Evolutionary conservation across 2,329 filamentous ascomycete species (phyloP).

Genomic region (Colletotrichum lini): DNA sequence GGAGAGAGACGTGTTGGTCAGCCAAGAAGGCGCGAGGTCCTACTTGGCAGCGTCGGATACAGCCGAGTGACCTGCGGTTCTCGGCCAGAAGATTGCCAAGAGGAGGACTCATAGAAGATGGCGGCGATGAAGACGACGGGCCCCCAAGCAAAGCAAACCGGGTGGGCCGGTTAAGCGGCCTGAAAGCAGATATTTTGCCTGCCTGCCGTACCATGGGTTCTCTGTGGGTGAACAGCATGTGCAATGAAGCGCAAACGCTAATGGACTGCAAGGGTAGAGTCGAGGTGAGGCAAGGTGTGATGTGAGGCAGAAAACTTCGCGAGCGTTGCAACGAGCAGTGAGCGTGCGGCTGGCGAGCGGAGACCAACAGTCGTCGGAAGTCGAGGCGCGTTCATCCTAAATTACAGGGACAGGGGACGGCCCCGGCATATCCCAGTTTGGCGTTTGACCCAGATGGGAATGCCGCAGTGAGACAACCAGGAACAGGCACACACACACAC

Average conservation of each 20-base stretch:
- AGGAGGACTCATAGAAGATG: not conserved
- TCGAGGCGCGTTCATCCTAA: slow-evolving; percentile 44
- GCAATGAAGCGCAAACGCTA: slow-evolving; percentile 7
- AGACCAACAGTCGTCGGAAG: slow-evolving; percentile 36
- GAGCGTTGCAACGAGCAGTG: slow-evolving; percentile 8
- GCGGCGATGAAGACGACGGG: no score
- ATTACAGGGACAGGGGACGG: slow-evolving; percentile 39
- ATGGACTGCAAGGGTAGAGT: not conserved
- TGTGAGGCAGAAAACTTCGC: not conserved
- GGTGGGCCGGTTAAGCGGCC: not conserved
- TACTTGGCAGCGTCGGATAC: slow-evolving; percentile 30
- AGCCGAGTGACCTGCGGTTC: slow-evolving; percentile 30
- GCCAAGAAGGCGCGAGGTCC: slow-evolving; percentile 20
- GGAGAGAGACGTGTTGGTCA: slow-evolving; percentile 17
- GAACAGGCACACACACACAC: slow-evolving; percentile 18
- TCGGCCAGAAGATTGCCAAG: slow-evolving; percentile 26
- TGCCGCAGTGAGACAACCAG: slow-evolving; percentile 28
- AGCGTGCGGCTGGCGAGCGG: slow-evolving; percentile 11
- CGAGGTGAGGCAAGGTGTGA: not conserved
- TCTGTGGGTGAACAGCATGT: not conserved
- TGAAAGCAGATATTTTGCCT: not conserved
- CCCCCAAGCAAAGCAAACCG: not conserved
- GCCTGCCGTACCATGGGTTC: not conserved
- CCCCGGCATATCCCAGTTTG: slow-evolving; percentile 34
- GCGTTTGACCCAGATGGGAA: slow-evolving; percentile 35